Conservation (phyloP, 2,329 filamentous ascomycete species). For the Paraconiothyrium brasiliense region DNA sequence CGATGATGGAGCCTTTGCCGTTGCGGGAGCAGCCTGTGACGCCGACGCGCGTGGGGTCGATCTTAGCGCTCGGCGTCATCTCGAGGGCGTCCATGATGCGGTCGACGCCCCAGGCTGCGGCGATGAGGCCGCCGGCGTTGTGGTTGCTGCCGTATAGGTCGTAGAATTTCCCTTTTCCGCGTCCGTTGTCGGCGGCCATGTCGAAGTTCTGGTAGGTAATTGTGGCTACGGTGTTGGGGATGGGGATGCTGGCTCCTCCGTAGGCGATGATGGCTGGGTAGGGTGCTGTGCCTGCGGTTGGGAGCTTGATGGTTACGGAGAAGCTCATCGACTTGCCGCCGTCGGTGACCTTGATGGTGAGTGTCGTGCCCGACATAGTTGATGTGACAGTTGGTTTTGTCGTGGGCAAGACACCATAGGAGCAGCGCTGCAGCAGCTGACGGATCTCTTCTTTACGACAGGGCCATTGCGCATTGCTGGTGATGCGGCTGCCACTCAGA, state of each 20-base stretch:
- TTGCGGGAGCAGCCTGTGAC: slow-evolving; percentile 69
- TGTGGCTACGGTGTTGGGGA: slow-evolving; percentile 58
- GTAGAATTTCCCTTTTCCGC: slow-evolving; percentile 66
- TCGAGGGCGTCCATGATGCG: slow-evolving; percentile 67
- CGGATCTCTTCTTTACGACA: slow-evolving; percentile 34
- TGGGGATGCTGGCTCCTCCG: slow-evolving; percentile 61
- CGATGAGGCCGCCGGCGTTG: slow-evolving; percentile 63
- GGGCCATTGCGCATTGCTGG: slow-evolving; percentile 23
- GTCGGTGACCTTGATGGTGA: slow-evolving; percentile 29
- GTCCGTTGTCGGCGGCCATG: slow-evolving; percentile 60
- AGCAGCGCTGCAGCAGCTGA: slow-evolving; percentile 28
- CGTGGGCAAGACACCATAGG: slow-evolving; percentile 27
- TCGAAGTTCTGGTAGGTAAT: slow-evolving; percentile 65
- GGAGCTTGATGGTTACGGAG: slow-evolving; percentile 30
- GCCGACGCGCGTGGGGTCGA: slow-evolving; percentile 51
- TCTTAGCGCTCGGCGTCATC: slow-evolving; percentile 48
- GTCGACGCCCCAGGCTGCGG: slow-evolving; percentile 68
- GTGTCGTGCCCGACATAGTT: slow-evolving; percentile 22
- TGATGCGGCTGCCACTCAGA: slow-evolving; percentile 23
- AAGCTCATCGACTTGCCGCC: slow-evolving; percentile 29
- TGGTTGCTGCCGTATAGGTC: slow-evolving; percentile 62
- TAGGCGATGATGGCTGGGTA: slow-evolving; percentile 64
- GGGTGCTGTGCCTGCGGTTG: slow-evolving; percentile 50
- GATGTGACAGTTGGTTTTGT: slow-evolving; percentile 28
- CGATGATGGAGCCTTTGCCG: slow-evolving; percentile 67